These are phyloP conservation scores for Starmerella khaoyaiensis DNA, from an alignment of 805 yeast species.

Conservation along the genomic window DNA sequence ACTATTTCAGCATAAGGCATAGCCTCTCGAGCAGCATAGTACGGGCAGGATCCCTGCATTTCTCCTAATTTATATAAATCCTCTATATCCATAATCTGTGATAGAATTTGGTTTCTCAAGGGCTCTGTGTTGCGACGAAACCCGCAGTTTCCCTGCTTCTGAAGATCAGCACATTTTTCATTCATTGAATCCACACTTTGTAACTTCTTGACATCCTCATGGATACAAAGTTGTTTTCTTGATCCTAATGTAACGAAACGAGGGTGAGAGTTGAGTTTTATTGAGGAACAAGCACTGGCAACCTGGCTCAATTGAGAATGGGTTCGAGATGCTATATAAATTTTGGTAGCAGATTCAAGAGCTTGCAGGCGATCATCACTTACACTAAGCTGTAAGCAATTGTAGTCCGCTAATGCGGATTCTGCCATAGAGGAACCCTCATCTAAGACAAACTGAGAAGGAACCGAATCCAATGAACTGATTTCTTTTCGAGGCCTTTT, in stretches of 20 bases:
- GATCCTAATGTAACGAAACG: constrained; percentile 70
- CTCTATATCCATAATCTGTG: constrained; percentile 68
- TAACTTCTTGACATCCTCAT: constrained; percentile 43
- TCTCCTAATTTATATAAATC: constrained; percentile 54
- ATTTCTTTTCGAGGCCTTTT: no score
- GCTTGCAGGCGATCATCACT: constrained; percentile 9
- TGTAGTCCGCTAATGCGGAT: no score
- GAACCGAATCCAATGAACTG: no score
- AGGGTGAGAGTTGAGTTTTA: constrained; percentile 49
- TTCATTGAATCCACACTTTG: constrained; percentile 46
- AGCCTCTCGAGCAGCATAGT: constrained; percentile 56
- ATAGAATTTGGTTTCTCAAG: constrained; percentile 32
- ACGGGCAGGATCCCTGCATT: constrained; percentile 55
- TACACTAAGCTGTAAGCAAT: no score
- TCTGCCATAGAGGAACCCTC: no score
- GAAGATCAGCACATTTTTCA: constrained; percentile 69
- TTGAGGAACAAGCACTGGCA: constrained; percentile 51
- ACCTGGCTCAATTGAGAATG: constrained; percentile 82
- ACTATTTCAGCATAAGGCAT: constrained; percentile 54
- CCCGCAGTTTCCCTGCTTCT: constrained; percentile 35
- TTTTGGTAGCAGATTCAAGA: constrained; percentile 32
- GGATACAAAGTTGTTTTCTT: constrained; percentile 71
- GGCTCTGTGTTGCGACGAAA: constrained; percentile 30
- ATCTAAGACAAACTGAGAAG: no score
- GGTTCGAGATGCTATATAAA: constrained; percentile 71